Percentiles rank a stretch among this genome's conserved stretches.
phyloP scores from a whole-genome alignment of 257 asterid species.

The Forsythia suspensa region DNA sequence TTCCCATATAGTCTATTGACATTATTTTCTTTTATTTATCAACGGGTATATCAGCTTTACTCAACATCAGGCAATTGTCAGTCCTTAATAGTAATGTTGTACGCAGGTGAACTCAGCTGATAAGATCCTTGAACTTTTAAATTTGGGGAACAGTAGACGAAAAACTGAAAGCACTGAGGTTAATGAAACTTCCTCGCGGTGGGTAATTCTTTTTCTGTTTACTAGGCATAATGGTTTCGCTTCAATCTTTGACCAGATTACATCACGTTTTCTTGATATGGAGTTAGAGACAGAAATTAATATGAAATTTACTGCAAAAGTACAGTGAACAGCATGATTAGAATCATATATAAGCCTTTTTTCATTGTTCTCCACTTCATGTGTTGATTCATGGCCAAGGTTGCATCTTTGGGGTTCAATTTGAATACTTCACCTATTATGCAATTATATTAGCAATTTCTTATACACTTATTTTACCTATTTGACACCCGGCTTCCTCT shows the following conservation, averaged over 20 bases:
- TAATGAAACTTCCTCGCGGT: constrained; percentile 96
- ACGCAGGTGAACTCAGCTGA: constrained; percentile 90
- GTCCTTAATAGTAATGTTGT: constrained; percentile 26
- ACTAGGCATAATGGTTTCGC: not conserved
- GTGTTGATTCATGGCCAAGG: not conserved
- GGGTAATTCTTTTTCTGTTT: constrained; percentile 33
- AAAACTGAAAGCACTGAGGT: constrained; percentile 94
- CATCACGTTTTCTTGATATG: not conserved
- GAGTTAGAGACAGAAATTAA: constrained; percentile 5
- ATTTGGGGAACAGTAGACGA: constrained; percentile 90
- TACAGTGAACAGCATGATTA: not conserved
- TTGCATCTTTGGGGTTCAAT: constrained; percentile 11
- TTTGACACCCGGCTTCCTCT: constrained; percentile 18
- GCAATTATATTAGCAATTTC: not conserved
- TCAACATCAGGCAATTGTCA: not conserved
- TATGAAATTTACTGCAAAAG: not conserved
- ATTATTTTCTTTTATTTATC: not conserved
- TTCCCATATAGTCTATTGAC: not conserved
- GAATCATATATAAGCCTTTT: not conserved
- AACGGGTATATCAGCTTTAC: not conserved
- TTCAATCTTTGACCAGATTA: constrained; percentile 11
- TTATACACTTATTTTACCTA: constrained; percentile 11
- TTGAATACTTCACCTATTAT: not conserved
- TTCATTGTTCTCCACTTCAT: not conserved
- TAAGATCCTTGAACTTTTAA: constrained; percentile 85